Evolutionary conservation across 352 stramenopile species (phyloP), one percentile per base, ranked within the genome.

Genomic region (Globisporangium splendens): DNA sequence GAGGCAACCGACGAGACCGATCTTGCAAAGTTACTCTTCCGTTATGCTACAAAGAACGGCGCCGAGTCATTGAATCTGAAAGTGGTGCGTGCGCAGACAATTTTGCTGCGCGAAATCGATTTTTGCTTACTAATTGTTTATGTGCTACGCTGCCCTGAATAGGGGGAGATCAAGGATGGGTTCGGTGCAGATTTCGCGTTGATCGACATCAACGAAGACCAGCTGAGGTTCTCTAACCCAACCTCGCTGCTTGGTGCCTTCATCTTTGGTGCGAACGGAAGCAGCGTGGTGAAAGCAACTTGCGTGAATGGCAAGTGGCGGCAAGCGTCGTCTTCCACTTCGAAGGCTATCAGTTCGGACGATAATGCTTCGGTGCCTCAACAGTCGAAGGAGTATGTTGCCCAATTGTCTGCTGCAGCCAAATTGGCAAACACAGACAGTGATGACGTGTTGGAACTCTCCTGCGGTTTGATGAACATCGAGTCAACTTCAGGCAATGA

Each of bases 401-500:
- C 49, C 3, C 74, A 88, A 44, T 61, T 89, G 18, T 55, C 73
- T 14, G 72, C 65, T 39, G 80, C 80, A 8, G 69, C 69, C n/a
- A 63, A 73, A 43, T 46, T 91, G 8, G 74, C 80, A 2, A 68
- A 91, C 42, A 56, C 62, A 15, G 79, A 74, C 53, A 91, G 78
- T 47, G 73, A 86, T 44, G 74, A 91, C 22, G 71, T 91, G 17
- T 66, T 91, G 22, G 76, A 71, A 22, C 71, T 91, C 52, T 70
- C 80, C 15, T 88, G 70, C 24, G 80, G 75, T 8, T 62, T 91
- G 14, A 88, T 89, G 72, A 91, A 84, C 54, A 79, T 88, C 24
- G 54, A 72, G 33, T 89, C 78, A n/a, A 88, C 75, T 2, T 90
- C 78, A 5, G 81, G 83, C 14, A 66, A 89, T n/a, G 86, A 95